A percentile compares a stretch with the other conserved stretches of the same genome.
phyloP scores from a whole-genome alignment of 1,139 yeast species.

The Blastobotrys proliferans region DNA sequence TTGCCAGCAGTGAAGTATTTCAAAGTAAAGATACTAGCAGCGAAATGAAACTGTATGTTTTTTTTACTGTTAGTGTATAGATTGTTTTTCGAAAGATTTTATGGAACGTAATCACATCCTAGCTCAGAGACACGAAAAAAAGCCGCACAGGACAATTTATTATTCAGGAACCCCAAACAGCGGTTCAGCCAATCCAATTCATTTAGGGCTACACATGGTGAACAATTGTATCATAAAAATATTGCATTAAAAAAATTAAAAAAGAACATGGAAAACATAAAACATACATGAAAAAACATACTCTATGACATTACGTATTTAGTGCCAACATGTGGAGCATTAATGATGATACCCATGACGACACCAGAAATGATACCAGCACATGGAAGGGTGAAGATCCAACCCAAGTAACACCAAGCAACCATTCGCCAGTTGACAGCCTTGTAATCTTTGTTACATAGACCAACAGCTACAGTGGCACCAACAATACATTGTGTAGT shows the following conservation, averaged over 20 bases:
- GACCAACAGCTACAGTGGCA: conserved; percentile 71
- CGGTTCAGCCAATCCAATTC: no score
- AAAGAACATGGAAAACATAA: background rate
- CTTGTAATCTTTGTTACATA: conserved; percentile 59
- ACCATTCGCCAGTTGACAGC: conserved; percentile 81
- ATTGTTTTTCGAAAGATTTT: no score
- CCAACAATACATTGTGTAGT: conserved; percentile 83
- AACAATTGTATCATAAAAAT: no score
- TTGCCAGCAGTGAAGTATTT: no score
- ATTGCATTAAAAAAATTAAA: background rate
- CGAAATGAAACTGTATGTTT: no score
- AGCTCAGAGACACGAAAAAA: no score
- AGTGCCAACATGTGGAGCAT: conserved; percentile 48
- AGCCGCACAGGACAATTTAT: no score
- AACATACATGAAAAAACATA: background rate
- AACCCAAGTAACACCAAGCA: conserved; percentile 64
- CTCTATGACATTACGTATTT: conserved; percentile 1
- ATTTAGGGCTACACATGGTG: no score
- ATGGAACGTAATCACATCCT: no score
- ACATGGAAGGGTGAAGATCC: conserved; percentile 69
- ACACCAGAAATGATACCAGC: conserved; percentile 74
- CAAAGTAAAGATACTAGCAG: no score
- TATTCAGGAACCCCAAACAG: no score
- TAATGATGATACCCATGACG: conserved; percentile 57
- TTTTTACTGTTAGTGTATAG: no score